Evolutionary conservation across 192 early-diverging fungal species (phyloP).

Genomic region (Coemansia sp.): DNA sequence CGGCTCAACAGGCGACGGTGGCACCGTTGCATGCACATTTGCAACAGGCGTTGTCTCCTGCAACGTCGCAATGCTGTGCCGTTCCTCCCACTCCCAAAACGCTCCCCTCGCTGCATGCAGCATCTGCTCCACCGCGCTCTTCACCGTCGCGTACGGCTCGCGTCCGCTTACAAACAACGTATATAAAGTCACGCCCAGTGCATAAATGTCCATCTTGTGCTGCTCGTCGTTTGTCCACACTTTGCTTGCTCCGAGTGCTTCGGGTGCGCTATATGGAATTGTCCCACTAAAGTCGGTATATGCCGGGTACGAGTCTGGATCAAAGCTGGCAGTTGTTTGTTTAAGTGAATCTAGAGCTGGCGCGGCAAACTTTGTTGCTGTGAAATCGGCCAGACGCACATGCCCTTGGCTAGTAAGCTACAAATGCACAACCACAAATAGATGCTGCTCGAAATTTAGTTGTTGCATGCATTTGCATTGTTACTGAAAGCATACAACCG

Average conservation of each 20-base stretch:
- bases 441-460: background rate
- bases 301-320: conserved; percentile 27
- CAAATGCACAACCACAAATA: conserved; percentile 9
- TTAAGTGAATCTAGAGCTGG: conserved; percentile 28
- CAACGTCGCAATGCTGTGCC: conserved; percentile 34
- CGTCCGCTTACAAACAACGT: conserved; percentile 59
- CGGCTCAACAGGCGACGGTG: background rate
- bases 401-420: conserved; percentile 41
- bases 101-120: conserved; percentile 61
- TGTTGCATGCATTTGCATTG: too few species aligned
- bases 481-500: too few species aligned
- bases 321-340: conserved; percentile 25
- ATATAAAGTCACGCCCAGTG: conserved; percentile 60
- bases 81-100: conserved; percentile 64
- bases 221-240: conserved; percentile 16
- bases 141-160: conserved; percentile 59
- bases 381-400: conserved; percentile 55
- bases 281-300: conserved; percentile 57
- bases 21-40: background rate
- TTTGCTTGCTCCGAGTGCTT: conserved; percentile 46
- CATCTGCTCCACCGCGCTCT: conserved; percentile 63
- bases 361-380: conserved; percentile 42
- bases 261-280: conserved; percentile 60
- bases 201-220: conserved; percentile 58
- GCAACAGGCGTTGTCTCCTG: conserved; percentile 14